Evolutionary conservation across 2,329 filamentous ascomycete species (phyloP).

Genomic region (Stemphylium beticola): DNA sequence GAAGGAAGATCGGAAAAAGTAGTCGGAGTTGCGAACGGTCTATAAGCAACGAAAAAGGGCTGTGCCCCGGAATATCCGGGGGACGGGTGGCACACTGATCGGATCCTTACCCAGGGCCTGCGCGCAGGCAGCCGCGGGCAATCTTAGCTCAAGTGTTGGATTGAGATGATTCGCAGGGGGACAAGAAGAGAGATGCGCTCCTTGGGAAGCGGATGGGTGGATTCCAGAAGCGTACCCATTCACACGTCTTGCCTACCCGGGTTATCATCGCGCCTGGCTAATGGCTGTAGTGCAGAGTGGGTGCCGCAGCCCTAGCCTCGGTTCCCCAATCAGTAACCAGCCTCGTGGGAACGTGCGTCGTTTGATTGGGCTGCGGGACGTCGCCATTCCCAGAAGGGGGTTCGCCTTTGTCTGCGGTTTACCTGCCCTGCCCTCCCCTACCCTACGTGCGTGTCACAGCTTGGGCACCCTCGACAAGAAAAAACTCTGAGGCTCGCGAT

Average conservation of each 20-base stretch:
- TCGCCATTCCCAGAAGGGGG: not conserved
- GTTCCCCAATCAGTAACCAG: slow-evolving; percentile 20
- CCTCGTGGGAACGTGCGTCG: slow-evolving; percentile 18
- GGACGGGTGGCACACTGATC: slow-evolving; percentile 26
- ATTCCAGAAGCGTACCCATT: slow-evolving; percentile 18
- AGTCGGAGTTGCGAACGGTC: slow-evolving; percentile 19
- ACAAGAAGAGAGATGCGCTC: slow-evolving; percentile 7
- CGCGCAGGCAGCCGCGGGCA: slow-evolving; percentile 7
- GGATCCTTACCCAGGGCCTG: not conserved
- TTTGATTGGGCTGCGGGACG: slow-evolving; percentile 23
- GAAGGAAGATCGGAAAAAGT: slow-evolving; percentile 15
- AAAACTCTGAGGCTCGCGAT: slow-evolving; percentile 7
- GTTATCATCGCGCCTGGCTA: slow-evolving; percentile 15
- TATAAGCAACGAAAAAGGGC: slow-evolving; percentile 22
- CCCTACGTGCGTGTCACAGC: slow-evolving; percentile 16
- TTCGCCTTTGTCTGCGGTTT: slow-evolving; percentile 7
- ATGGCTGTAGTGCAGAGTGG: slow-evolving; percentile 7
- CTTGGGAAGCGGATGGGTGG: slow-evolving; percentile 2
- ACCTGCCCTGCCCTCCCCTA: slow-evolving; percentile 1
- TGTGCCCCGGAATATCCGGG: slow-evolving; percentile 12
- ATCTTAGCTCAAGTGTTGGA: slow-evolving; percentile 15
- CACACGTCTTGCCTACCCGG: slow-evolving; percentile 23
- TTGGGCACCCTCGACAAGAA: slow-evolving; percentile 2
- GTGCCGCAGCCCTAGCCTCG: slow-evolving; percentile 11
- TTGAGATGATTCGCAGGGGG: slow-evolving; percentile 24